Evolutionary conservation across 345 rosid genomes (phyloP).

Genomic region (Acer saccharum): DNA sequence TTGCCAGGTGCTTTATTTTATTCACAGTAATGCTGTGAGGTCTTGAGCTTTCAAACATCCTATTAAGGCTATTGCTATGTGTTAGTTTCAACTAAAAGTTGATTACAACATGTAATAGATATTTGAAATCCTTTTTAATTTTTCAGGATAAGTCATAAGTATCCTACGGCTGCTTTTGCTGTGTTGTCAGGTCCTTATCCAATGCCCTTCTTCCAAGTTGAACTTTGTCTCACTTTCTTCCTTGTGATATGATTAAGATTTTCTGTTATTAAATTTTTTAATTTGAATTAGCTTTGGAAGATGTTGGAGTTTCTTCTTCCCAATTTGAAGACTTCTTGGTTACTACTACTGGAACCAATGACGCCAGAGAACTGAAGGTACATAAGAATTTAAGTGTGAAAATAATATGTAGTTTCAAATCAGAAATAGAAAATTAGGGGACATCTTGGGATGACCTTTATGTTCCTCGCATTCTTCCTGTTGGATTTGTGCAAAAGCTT

Average conservation of each 20-base stretch:
- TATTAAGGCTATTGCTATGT: not conserved
- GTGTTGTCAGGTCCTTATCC: slow-evolving; percentile 51
- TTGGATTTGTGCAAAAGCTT: not conserved
- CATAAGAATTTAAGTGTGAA: slow-evolving; percentile 5
- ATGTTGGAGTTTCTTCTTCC: slow-evolving; percentile 42
- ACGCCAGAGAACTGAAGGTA: slow-evolving; percentile 52
- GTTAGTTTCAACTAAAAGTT: not conserved
- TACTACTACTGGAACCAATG: slow-evolving; percentile 23
- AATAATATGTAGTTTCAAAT: slow-evolving; percentile 4
- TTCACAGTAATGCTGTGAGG: not conserved
- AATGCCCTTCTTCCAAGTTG: not conserved
- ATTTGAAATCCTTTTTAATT: slow-evolving; percentile 5
- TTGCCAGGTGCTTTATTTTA: not conserved
- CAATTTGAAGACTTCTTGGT: slow-evolving; percentile 52
- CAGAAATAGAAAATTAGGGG: slow-evolving; percentile 2
- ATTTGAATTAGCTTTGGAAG: slow-evolving; percentile 43
- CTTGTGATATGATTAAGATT: not conserved
- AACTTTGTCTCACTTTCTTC: slow-evolving; percentile 8
- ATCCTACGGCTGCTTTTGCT: slow-evolving; percentile 34
- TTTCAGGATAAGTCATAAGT: slow-evolving; percentile 41
- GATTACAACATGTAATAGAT: not conserved
- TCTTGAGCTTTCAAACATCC: not conserved
- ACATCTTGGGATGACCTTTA: not conserved
- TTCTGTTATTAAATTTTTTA: not conserved
- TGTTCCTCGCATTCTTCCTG: not conserved